Conservation (phyloP, 441 rosid species). For the Biscutella laevigata region DNA sequence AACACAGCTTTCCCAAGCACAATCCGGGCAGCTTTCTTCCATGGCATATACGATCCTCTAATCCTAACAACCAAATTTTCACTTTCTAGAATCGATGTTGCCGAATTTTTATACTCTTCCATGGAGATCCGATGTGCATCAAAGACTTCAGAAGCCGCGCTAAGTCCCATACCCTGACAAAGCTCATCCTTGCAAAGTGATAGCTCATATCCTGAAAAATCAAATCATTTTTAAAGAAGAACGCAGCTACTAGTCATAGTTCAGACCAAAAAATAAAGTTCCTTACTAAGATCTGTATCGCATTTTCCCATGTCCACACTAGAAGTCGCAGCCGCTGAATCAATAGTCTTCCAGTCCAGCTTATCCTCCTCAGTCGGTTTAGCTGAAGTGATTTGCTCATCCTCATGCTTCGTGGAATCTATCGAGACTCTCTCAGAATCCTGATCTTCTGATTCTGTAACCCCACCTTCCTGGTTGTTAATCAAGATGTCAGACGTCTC, state of each 20-base stretch:
- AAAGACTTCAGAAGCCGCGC: conserved; percentile 63
- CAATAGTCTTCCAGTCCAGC: conserved; percentile 24
- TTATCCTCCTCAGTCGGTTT: conserved; percentile 27
- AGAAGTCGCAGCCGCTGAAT: conserved; percentile 26
- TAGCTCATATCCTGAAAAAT: conserved; percentile 58
- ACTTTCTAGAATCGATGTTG: conserved; percentile 46
- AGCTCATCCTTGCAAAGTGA: conserved; percentile 78
- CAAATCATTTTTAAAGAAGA: conserved; percentile 13
- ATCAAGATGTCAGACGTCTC: conserved; percentile 26
- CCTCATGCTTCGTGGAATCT: conserved; percentile 28
- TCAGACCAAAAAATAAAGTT: conserved; percentile 3
- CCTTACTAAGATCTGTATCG: conserved; percentile 34
- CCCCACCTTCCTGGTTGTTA: conserved; percentile 25
- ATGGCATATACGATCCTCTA: conserved; percentile 45
- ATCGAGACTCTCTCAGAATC: conserved; percentile 21
- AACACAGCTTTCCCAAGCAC: conserved; percentile 61
- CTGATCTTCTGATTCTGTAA: conserved; percentile 26
- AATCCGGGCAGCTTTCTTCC: conserved; percentile 75
- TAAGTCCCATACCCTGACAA: conserved; percentile 55
- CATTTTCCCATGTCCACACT: conserved; percentile 20
- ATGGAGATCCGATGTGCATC: conserved; percentile 43
- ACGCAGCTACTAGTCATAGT: conserved; percentile 15
- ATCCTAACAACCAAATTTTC: conserved; percentile 54
- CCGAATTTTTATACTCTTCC: conserved; percentile 48
- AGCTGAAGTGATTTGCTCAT: conserved; percentile 27